These are phyloP conservation scores for Halophytophthora batemanensis DNA, from an alignment of 352 stramenopile species.

Conservation along the genomic window DNA sequence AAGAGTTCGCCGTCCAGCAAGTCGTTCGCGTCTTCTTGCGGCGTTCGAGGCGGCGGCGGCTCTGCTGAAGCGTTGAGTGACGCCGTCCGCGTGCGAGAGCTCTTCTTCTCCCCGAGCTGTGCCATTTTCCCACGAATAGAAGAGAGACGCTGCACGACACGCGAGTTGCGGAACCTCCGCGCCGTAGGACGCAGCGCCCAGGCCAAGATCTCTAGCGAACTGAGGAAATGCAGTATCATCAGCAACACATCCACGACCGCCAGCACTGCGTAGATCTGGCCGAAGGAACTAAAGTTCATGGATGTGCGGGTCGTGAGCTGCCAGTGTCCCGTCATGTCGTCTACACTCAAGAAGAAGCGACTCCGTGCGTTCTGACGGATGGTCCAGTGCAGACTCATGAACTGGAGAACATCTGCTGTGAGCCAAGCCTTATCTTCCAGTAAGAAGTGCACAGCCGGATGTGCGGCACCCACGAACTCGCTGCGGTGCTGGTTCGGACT, in stretches of 20 bases:
- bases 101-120: not conserved
- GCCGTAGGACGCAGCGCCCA: not conserved
- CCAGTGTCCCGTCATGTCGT: not conserved
- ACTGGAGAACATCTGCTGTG: conserved; percentile 21
- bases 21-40: not conserved
- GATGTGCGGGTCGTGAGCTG: conserved; percentile 1
- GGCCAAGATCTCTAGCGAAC: conserved; percentile 15
- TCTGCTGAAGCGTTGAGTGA: not conserved
- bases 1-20: not conserved
- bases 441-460: conserved; percentile 12
- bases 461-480: conserved; percentile 23
- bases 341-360: not conserved
- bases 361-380: conserved; percentile 31
- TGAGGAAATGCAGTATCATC: conserved; percentile 15
- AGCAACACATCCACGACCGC: conserved; percentile 18
- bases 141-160: not conserved
- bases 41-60: not conserved
- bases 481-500: conserved; percentile 15
- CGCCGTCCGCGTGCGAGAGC: not conserved
- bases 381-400: conserved; percentile 25
- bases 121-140: not conserved
- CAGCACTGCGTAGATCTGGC: conserved; percentile 32
- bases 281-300: conserved; percentile 35
- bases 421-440: conserved; percentile 32
- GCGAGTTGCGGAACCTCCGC: not conserved